Base-by-base conservation (phyloP, 1,284 basidiomycete species). In the Fomitiporia mediterranea region DNA sequence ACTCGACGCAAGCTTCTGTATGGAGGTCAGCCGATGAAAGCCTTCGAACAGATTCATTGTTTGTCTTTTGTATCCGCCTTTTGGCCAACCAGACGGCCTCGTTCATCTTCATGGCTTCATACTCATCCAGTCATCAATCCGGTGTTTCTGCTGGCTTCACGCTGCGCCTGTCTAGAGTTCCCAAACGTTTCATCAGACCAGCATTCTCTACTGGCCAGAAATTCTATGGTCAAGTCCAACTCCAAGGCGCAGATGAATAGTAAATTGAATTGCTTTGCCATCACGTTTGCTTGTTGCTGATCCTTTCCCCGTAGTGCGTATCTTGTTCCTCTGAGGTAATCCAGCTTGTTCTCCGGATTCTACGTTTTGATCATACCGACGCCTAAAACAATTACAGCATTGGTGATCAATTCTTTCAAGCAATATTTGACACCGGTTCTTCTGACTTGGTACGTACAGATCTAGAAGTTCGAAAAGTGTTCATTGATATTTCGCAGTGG, bases 361-460 rank as follows among this genome's bases (percentile, higher is more conserved):
- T 9, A 30, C 19, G n/a, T 42, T 6, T 27, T 19, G 37, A 17
- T 2, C 32, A 17, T 21, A 17, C 15, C 23, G 35, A 34, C 43
- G 30, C 49, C 42, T 43, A 32, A 54, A 23, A 44, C 44, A 21
- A 60, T 7, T 30, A 7, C 48, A 63, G 75, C 55, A 63, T 77
- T 58, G 76, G 75, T 46, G 68, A 65, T 1, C 80, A 83, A 66
- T 56, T 65, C 32, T 79, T 84, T 65, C 71, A 73, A 57, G 74
- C 82, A 47, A 74, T 82, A 40, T 70, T 82, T 52, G 80, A 82
- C 67, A 81, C 80, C 25, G 80, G 80, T 25, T 81, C 80, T 17
- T 73, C 79, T 39, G 80, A 82, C 68, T 67, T 82, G 57, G 72
- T 73, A 58, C 39, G 67, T 62, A 21, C 23, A 25, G 6, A 5